These are phyloP conservation scores for Exophiala oligosperma DNA, from an alignment of 2,329 filamentous ascomycete genomes.

Conservation along the genomic window DNA sequence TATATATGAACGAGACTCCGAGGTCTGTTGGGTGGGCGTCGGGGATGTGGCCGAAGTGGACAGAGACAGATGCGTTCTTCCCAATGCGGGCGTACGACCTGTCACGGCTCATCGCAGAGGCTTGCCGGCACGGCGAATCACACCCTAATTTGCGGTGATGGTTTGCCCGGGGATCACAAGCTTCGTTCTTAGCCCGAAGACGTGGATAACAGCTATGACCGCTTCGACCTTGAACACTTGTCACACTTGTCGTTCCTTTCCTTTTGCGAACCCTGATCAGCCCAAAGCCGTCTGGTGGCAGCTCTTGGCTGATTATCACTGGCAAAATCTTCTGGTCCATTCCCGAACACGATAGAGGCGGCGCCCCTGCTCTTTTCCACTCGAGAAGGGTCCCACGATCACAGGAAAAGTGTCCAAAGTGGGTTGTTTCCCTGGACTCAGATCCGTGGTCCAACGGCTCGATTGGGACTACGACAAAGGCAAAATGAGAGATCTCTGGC, in stretches of 20 bases:
- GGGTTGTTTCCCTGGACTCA: background rate
- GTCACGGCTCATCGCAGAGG: background rate
- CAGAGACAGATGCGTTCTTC: background rate
- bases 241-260: background rate
- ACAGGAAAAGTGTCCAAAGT: background rate
- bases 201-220: background rate
- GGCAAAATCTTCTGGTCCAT: background rate
- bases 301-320: background rate
- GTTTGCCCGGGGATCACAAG: background rate
- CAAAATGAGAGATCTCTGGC: background rate
- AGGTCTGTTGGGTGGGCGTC: no score
- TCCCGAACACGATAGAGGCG: background rate
- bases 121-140: background rate
- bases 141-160: background rate
- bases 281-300: background rate
- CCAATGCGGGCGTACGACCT: background rate
- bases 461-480: constrained; percentile 1
- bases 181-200: background rate
- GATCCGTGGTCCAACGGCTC: background rate
- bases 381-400: background rate
- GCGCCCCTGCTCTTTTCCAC: background rate
- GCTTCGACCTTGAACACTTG: background rate
- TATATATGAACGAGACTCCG: no score
- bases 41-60: background rate
- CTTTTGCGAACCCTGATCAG: background rate